Percentiles rank a stretch among this genome's conserved stretches.
Conservation (phyloP, 805 yeast genomes). For the Candida nemodendra region DNA sequence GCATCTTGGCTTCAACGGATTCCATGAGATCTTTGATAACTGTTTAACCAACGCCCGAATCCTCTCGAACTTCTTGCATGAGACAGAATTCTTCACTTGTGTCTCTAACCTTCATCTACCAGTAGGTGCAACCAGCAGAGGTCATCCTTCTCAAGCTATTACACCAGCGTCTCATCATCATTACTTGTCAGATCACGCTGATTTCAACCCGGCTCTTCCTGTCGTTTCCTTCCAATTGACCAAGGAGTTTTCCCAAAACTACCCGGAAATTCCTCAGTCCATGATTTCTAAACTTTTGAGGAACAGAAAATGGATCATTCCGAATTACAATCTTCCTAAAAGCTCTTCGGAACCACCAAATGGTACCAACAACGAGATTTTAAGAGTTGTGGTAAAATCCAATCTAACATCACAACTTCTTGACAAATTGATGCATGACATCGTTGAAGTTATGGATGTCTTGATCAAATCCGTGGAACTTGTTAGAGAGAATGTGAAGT, state of each 20-base stretch:
- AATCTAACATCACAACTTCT: slow-evolving; percentile 61
- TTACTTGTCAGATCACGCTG: slow-evolving; percentile 35
- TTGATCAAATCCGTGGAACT: slow-evolving; percentile 47
- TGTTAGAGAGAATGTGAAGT: slow-evolving; percentile 33
- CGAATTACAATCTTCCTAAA: slow-evolving; percentile 79
- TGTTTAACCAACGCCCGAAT: slow-evolving; percentile 74
- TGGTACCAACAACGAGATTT: slow-evolving; percentile 53
- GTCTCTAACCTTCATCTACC: slow-evolving; percentile 76
- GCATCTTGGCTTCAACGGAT: slow-evolving; percentile 72
- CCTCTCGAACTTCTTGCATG: slow-evolving; percentile 58
- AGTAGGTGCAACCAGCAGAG: slow-evolving; percentile 35
- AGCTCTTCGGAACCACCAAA: slow-evolving; percentile 42
- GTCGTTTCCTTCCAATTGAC: slow-evolving; percentile 84
- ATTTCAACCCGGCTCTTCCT: slow-evolving; percentile 76
- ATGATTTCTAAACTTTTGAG: slow-evolving; percentile 71
- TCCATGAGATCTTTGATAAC: slow-evolving; percentile 54
- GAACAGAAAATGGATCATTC: slow-evolving; percentile 81
- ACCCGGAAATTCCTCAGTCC: slow-evolving; percentile 82
- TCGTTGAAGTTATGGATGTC: slow-evolving; percentile 50
- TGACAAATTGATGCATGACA: slow-evolving; percentile 62
- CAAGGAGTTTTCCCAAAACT: slow-evolving; percentile 50
- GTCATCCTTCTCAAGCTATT: slow-evolving; percentile 17
- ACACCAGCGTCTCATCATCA: slow-evolving; percentile 16
- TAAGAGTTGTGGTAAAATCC: slow-evolving; percentile 80
- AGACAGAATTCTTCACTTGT: slow-evolving; percentile 64